Evolutionary conservation across 306 rosid genomes (phyloP).

Genomic region (Cicer chorassanicum): DNA sequence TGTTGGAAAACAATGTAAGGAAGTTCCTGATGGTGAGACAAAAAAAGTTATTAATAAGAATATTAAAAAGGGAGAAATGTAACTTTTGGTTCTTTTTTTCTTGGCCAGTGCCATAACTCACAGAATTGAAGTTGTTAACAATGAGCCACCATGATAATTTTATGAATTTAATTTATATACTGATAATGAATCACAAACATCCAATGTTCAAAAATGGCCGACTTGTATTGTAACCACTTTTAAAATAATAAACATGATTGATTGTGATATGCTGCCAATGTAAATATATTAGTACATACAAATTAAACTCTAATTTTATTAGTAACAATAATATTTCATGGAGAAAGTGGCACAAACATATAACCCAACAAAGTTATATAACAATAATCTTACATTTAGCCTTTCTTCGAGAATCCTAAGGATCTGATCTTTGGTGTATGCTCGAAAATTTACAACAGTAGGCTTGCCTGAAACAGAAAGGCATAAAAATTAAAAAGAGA

Average conservation of each 20-base stretch:
- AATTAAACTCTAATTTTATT: no score
- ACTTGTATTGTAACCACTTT: no score
- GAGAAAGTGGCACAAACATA: background rate
- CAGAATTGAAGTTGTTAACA: background rate
- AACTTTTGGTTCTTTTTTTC: constrained; percentile 18
- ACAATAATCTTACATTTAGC: constrained; percentile 60
- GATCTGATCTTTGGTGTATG: constrained; percentile 85
- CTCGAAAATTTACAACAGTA: constrained; percentile 68
- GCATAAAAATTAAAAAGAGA: background rate
- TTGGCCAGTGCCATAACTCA: background rate
- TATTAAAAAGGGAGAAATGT: constrained; percentile 38
- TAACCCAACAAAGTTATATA: constrained; percentile 8
- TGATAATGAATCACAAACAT: no score
- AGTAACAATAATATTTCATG: constrained; percentile 2
- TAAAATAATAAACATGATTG: no score
- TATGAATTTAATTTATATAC: background rate
- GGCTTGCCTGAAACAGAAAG: constrained; percentile 74
- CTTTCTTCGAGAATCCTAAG: constrained; percentile 82
- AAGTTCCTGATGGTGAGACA: constrained; percentile 57
- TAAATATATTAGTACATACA: no score
- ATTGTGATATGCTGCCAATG: no score
- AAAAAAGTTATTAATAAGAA: constrained; percentile 29
- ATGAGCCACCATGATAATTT: background rate
- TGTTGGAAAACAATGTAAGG: constrained; percentile 73
- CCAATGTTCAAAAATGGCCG: no score